Percentiles rank a stretch among this genome's conserved stretches.
Conservation (phyloP, 225 moss, liverwort and hornwort genomes). For the Pleurozium schreberi region DNA sequence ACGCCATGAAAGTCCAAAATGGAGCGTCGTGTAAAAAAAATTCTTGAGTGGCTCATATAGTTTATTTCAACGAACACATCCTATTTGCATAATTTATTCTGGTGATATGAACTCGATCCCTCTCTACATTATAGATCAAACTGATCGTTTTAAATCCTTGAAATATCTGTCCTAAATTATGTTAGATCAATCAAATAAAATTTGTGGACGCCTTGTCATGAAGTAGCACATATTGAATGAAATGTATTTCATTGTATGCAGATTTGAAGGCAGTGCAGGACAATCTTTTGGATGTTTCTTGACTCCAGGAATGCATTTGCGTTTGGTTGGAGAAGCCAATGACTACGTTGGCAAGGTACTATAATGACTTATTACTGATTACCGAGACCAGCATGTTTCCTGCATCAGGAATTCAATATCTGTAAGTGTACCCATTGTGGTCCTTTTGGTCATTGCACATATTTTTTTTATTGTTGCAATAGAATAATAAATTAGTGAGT, state of each 20-base stretch:
- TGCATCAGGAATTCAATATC: neutral
- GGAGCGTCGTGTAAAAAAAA: neutral
- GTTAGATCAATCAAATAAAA: neutral
- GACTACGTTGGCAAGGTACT: conserved; percentile 98
- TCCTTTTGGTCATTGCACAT: too few species aligned
- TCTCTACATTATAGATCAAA: neutral
- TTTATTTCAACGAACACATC: neutral
- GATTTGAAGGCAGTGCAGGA: conserved; percentile 95
- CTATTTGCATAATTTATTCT: neutral
- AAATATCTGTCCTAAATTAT: neutral
- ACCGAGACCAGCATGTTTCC: neutral
- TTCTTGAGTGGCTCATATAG: neutral
- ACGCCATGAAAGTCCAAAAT: neutral
- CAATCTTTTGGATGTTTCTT: conserved; percentile 97
- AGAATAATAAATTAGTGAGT: too few species aligned
- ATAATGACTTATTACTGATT: neutral
- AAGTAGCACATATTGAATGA: neutral
- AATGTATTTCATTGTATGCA: conserved; percentile 7
- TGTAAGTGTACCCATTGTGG: too few species aligned
- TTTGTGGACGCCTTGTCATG: neutral
- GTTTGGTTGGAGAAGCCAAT: conserved; percentile 81
- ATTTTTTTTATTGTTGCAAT: too few species aligned
- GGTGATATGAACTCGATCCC: neutral
- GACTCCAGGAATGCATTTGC: conserved; percentile 65
- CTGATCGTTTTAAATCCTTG: neutral